Evolutionary conservation across 1,284 basidiomycete species (phyloP).

Genomic region (Hypsizygus ulmarius): DNA sequence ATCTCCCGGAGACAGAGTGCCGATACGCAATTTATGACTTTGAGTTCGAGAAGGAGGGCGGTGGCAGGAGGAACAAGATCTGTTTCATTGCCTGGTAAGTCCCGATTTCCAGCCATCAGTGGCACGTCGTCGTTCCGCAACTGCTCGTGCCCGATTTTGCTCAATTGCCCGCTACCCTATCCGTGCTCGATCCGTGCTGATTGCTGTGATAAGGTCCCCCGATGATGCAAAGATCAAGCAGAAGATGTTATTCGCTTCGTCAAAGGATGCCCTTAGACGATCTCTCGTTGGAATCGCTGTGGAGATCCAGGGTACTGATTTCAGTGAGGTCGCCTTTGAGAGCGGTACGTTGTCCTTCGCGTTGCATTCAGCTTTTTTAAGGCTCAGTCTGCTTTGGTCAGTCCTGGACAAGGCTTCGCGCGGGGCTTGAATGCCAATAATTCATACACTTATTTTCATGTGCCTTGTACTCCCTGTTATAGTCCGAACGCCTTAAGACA

Average conservation of each 20-base stretch:
- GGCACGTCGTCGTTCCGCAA: neutral
- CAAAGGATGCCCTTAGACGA: slow-evolving; percentile 73
- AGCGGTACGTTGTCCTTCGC: slow-evolving; percentile 54
- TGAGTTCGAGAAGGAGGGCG: slow-evolving; percentile 78
- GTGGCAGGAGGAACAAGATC: slow-evolving; percentile 89
- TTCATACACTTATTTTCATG: slow-evolving; percentile 3
- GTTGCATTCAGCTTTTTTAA: slow-evolving; percentile 2
- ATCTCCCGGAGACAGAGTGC: slow-evolving; percentile 77
- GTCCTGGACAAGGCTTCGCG: slow-evolving; percentile 32
- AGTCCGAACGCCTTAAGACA: slow-evolving; percentile 5
- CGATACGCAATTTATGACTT: slow-evolving; percentile 95
- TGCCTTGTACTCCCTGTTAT: slow-evolving; percentile 12
- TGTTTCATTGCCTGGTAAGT: slow-evolving; percentile 82
- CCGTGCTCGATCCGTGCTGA: slow-evolving; percentile 14
- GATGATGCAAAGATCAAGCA: slow-evolving; percentile 84
- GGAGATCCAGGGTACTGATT: slow-evolving; percentile 91
- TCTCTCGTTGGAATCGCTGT: slow-evolving; percentile 67
- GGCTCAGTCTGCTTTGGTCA: slow-evolving; percentile 13
- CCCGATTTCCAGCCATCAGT: slow-evolving; percentile 6
- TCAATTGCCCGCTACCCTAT: slow-evolving; percentile 11
- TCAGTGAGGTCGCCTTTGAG: slow-evolving; percentile 74
- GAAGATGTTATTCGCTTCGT: slow-evolving; percentile 96
- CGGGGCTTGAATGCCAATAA: slow-evolving; percentile 15
- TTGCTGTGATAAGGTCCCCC: slow-evolving; percentile 66
- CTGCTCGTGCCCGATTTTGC: neutral